Conservation (phyloP, 2,329 filamentous ascomycete genomes). For the Colletotrichum siamense region DNA sequence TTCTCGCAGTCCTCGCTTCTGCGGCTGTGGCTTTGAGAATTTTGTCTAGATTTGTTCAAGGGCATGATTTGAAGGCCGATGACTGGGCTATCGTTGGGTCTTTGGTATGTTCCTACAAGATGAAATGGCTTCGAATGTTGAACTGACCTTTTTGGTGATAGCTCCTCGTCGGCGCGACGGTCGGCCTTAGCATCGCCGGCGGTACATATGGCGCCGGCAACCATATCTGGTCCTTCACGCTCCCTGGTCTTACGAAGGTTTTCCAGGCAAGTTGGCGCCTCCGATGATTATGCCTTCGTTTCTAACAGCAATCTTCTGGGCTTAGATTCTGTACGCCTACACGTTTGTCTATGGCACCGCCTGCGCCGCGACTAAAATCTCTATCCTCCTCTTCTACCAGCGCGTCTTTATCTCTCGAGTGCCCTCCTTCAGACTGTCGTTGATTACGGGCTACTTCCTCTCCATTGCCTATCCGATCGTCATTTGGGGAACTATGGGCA, state of each 20-base stretch:
- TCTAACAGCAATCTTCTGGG: neutral
- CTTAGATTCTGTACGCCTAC: constrained; percentile 17
- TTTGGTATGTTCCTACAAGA: neutral
- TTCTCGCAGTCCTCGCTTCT: neutral
- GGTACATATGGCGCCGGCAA: neutral
- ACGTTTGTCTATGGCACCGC: constrained; percentile 20
- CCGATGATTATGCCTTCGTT: too few relatives aligned
- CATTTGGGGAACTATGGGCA: constrained; percentile 18
- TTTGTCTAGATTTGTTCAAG: neutral
- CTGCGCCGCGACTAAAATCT: constrained; percentile 22
- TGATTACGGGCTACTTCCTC: constrained; percentile 4
- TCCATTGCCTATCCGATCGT: constrained; percentile 6
- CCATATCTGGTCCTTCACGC: constrained; percentile 7
- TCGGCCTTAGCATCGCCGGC: constrained; percentile 5
- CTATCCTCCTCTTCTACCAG: constrained; percentile 22
- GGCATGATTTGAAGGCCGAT: neutral
- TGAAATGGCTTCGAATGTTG: too few relatives aligned
- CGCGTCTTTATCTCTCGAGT: constrained; percentile 7
- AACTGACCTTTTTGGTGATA: neutral
- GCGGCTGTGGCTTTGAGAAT: neutral
- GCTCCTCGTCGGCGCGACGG: constrained; percentile 1
- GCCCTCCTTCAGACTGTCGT: neutral
- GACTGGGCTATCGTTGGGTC: constrained; percentile 5
- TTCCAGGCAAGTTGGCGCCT: neutral
- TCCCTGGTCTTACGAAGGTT: neutral